phyloP scores from a whole-genome alignment of 2,329 filamentous ascomycete genomes.

The Bipolaris sorokiniana region DNA sequence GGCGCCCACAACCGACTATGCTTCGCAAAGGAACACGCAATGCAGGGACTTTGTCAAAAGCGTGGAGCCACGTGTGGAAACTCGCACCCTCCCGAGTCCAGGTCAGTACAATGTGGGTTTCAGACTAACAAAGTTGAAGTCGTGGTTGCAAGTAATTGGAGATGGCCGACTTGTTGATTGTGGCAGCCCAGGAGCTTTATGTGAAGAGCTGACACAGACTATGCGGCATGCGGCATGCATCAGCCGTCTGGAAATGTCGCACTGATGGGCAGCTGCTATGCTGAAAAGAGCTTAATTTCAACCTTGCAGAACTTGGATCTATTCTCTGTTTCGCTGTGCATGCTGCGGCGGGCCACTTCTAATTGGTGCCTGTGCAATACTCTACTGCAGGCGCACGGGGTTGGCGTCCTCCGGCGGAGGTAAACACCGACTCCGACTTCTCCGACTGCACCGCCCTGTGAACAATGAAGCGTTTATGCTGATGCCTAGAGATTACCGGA shows the following conservation, averaged over 20 bases:
- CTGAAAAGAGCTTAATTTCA: slow-evolving; percentile 3
- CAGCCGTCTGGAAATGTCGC: background rate
- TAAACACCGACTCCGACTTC: background rate
- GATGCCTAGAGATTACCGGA: slow-evolving; percentile 4
- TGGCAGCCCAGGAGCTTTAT: slow-evolving; percentile 1
- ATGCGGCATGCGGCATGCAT: background rate
- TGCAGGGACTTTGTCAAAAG: background rate
- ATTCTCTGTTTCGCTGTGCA: background rate
- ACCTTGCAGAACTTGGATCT: background rate
- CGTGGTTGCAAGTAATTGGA: background rate
- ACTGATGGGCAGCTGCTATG: background rate
- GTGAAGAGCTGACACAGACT: background rate
- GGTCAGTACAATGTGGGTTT: background rate
- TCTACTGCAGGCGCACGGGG: background rate
- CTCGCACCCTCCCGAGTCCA: background rate
- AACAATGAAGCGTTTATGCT: background rate
- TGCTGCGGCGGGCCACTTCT: background rate
- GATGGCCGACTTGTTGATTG: background rate
- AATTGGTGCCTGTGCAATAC: background rate
- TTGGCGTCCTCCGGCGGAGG: background rate
- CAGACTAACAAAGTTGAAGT: background rate
- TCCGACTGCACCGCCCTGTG: background rate
- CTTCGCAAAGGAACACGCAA: slow-evolving; percentile 8
- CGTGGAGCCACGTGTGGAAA: background rate
- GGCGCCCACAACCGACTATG: background rate